Percentiles rank a stretch among this genome's conserved stretches.
These are phyloP conservation scores for Roridomyces roridus DNA, from an alignment of 768 basidiomycete species.

Conservation along the genomic window DNA sequence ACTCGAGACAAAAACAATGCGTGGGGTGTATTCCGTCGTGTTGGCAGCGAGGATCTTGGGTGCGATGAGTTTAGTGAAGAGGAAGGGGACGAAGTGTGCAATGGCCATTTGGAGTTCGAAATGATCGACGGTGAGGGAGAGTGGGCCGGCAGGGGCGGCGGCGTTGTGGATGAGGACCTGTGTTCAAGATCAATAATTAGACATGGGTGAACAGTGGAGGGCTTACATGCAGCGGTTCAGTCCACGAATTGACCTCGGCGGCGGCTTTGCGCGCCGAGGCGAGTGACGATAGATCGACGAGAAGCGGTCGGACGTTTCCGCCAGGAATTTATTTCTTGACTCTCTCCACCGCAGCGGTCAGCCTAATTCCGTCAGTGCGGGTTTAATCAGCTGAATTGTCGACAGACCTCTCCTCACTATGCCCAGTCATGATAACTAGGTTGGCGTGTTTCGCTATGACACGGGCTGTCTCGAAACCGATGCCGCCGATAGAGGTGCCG, in stretches of 20 bases:
- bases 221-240: slow-evolving; percentile 4
- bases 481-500: not conserved
- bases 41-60: not conserved
- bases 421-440: slow-evolving; percentile 6
- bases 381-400: not conserved
- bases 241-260: slow-evolving; percentile 8
- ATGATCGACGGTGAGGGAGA: slow-evolving; percentile 10
- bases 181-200: no score
- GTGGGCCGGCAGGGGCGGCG: not conserved
- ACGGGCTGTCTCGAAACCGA: not conserved
- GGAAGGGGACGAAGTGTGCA: slow-evolving; percentile 1
- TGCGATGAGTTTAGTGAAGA: not conserved
- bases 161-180: slow-evolving; percentile 16
- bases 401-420: slow-evolving; percentile 3
- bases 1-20: slow-evolving; percentile 6
- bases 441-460: slow-evolving; percentile 8
- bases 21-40: not conserved
- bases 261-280: slow-evolving; percentile 5
- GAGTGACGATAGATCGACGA: slow-evolving; percentile 8
- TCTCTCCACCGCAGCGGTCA: not conserved
- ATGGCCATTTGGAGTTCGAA: slow-evolving; percentile 13
- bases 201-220: not conserved
- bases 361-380: not conserved
- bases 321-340: slow-evolving; percentile 4
- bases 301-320: not conserved